phyloP scores from a whole-genome alignment of 176 grass and related monocot genomes.

The Luzula sylvatica region DNA sequence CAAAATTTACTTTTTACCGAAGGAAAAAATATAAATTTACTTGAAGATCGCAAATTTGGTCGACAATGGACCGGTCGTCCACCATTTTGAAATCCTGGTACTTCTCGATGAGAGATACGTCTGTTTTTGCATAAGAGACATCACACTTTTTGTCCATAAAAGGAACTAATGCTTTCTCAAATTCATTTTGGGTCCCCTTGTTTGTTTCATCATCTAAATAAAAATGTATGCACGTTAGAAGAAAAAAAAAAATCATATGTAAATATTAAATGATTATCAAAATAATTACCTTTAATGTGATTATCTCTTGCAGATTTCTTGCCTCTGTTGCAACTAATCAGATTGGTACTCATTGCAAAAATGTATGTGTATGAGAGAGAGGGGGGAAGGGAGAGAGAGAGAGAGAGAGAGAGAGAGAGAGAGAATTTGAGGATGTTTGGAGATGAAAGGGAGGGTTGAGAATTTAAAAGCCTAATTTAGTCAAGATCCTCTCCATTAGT shows the following conservation, averaged over 20 bases:
- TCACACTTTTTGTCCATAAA: neutral
- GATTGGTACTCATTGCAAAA: neutral
- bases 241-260: no score
- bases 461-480: constrained; percentile 3
- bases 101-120: neutral
- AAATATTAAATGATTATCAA: neutral
- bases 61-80: neutral
- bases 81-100: neutral
- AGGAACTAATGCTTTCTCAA: neutral
- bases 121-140: neutral
- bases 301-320: neutral
- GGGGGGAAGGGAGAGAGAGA: neutral
- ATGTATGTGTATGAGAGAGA: neutral
- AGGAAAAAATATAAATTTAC: no score
- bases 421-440: neutral
- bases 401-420: neutral
- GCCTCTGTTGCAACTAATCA: neutral
- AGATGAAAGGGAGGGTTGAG: neutral
- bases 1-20: no score
- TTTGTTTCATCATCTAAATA: no score
- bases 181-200: neutral
- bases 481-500: neutral
- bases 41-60: constrained; percentile 9
- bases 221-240: neutral
- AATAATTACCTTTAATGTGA: constrained; percentile 2